These are phyloP conservation scores for Trypanosoma scelopori DNA, from an alignment of 208 protist species.

Conservation along the genomic window DNA sequence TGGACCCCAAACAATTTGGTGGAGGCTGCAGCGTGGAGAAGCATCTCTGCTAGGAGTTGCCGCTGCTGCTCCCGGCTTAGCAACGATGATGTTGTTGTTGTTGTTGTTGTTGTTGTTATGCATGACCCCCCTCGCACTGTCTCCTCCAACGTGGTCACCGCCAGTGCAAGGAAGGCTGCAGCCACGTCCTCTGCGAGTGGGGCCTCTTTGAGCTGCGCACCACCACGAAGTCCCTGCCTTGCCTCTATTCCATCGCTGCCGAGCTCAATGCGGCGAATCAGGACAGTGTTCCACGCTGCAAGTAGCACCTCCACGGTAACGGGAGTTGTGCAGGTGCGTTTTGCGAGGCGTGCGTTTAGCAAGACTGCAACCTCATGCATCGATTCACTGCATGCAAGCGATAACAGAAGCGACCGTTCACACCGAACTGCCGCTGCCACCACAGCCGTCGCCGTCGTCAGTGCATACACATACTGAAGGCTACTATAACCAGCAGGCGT, in stretches of 20 bases:
- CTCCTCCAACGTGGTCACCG: background rate
- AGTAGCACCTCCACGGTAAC: background rate
- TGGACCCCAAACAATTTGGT: background rate
- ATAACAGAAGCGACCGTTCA: conserved; percentile 10
- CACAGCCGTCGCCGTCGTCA: background rate
- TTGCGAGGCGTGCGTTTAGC: background rate
- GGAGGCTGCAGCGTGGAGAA: conserved; percentile 4
- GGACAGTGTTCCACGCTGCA: conserved; percentile 25
- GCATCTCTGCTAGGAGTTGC: conserved; percentile 14
- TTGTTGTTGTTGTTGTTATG: background rate
- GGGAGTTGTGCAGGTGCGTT: background rate
- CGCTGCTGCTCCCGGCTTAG: background rate
- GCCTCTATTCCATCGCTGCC: background rate
- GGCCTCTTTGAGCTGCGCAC: background rate
- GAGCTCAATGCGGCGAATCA: conserved; percentile 24
- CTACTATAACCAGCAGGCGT: conserved; percentile 19
- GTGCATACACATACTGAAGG: conserved; percentile 27
- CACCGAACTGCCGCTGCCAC: background rate
- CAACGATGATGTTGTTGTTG: background rate
- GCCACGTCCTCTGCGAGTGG: background rate
- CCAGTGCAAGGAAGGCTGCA: conserved; percentile 14
- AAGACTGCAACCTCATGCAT: conserved; percentile 8
- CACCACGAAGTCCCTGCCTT: background rate
- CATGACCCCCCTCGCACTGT: background rate
- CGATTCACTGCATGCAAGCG: conserved; percentile 16